phyloP scores from a whole-genome alignment of 345 rosid species.

The Ailanthus altissimus region DNA sequence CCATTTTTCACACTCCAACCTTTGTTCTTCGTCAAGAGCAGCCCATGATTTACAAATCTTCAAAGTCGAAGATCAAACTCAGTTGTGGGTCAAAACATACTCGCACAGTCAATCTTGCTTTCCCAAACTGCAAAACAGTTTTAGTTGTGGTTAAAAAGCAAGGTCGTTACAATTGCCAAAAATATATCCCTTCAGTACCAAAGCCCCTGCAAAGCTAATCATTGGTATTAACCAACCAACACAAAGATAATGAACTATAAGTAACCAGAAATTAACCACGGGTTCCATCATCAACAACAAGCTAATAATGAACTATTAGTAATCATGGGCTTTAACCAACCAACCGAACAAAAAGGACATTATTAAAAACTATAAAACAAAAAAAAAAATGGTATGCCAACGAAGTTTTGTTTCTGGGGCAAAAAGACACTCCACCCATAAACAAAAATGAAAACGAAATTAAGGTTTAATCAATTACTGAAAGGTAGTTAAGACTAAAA shows the following conservation, averaged over 20 bases:
- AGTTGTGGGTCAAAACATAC: slow-evolving; percentile 19
- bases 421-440: slow-evolving; percentile 25
- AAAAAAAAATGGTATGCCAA: slow-evolving; percentile 18
- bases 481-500: slow-evolving; percentile 31
- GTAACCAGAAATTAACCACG: slow-evolving; percentile 31
- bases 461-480: slow-evolving; percentile 14
- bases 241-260: slow-evolving; percentile 40
- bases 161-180: slow-evolving; percentile 45
- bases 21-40: slow-evolving; percentile 25
- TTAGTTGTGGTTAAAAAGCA: slow-evolving; percentile 35
- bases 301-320: too few species aligned
- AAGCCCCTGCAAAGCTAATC: slow-evolving; percentile 46
- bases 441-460: slow-evolving; percentile 21
- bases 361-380: neutral
- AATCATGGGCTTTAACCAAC: slow-evolving; percentile 40
- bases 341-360: slow-evolving; percentile 26
- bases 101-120: slow-evolving; percentile 31
- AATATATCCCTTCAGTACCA: slow-evolving; percentile 31
- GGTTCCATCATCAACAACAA: slow-evolving; percentile 42
- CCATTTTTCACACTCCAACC: slow-evolving; percentile 51
- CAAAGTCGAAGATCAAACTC: slow-evolving; percentile 30
- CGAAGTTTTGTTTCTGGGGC: slow-evolving; percentile 25
- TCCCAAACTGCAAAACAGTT: slow-evolving; percentile 37
- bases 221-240: slow-evolving; percentile 48
- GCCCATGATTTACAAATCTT: slow-evolving; percentile 30